Base-by-base conservation (phyloP, 176 grass and related monocot genomes). In the Oryza australiensis region DNA sequence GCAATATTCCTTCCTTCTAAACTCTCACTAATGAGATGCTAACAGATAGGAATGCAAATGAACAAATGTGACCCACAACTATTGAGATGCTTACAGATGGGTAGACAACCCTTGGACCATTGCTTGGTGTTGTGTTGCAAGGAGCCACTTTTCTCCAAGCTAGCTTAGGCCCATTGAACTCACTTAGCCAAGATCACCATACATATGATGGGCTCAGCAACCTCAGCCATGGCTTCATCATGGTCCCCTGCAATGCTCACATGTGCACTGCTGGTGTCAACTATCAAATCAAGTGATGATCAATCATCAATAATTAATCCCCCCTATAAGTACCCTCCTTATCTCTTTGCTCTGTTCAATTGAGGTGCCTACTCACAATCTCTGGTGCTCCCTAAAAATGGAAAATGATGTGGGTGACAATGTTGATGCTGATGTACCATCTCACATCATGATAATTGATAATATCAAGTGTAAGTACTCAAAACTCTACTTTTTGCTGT, bases 341-440 rank as follows among this genome's bases (percentile, higher is more conserved):
- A 37, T 38, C 64, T 38, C 64, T 80, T 42, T 72, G 15, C 34
- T n/a, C 51, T 62, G 34, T 30, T 82, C 32, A 62, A 41, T 22
- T 5, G 68, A 33, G 57, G 62, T 41, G 37, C 7, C 27, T 64
- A 72, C 32, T 7, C 59, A 45, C 22, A 30, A 62, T 16, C 35
- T 37, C 15, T 32, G 43, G 35, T 72, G 53, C 60, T 62, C 79
- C 34, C 53, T 42, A 43, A n/a, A 53, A 62, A 20, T 14, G 34
- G 40, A 59, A 55, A 60, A 23, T 51, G 80, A 26, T 33, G 42
- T 75, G n/a, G n/a, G n/a, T 75, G 72, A 67, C 45, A 28, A 5
- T 84, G 13, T 30, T 30, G 82, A 84, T 26, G 48, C 18, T 29
- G 64, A 84, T 42, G 73, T 27, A 7, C 64, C 73, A 62, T 15